A percentile compares a stretch with the other conserved stretches of the same genome.
Evolutionary conservation across 2,329 filamentous ascomycete genomes (phyloP).

Genomic region (Akanthomyces uredinophilus): DNA sequence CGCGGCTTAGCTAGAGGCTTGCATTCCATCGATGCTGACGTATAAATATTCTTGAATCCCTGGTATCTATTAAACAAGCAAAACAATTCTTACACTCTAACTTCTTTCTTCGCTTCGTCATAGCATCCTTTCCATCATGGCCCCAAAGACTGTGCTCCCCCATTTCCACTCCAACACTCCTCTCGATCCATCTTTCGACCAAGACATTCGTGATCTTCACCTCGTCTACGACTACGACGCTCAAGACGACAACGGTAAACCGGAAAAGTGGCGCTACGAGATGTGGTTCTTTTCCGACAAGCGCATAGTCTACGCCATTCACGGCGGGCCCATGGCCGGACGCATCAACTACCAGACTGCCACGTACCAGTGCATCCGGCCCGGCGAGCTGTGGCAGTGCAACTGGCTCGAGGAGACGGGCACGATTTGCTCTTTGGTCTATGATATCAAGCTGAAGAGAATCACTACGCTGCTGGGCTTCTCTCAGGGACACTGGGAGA

Average conservation of each 20-base stretch:
- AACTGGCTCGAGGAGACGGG: conserved; percentile 59
- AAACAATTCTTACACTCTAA: no score
- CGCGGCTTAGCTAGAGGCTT: no score
- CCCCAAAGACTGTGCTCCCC: neutral
- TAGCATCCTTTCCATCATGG: neutral
- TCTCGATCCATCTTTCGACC: conserved; percentile 34
- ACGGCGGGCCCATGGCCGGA: conserved; percentile 55
- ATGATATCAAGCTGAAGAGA: conserved; percentile 44
- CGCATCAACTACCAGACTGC: conserved; percentile 48
- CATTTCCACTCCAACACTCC: neutral
- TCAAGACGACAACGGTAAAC: conserved; percentile 40
- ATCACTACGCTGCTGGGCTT: conserved; percentile 51
- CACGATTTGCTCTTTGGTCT: conserved; percentile 50
- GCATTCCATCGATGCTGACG: no score
- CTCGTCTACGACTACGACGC: conserved; percentile 54
- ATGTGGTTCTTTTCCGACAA: conserved; percentile 55
- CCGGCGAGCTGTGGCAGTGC: conserved; percentile 54
- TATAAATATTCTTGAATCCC: no score
- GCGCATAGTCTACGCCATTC: conserved; percentile 53
- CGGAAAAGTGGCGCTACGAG: conserved; percentile 57
- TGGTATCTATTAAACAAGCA: no score
- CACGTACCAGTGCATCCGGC: conserved; percentile 52
- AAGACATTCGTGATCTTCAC: conserved; percentile 48
- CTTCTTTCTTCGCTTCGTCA: no score
- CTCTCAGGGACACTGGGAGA: conserved; percentile 52